phyloP scores from a whole-genome alignment of 805 yeast species.

The Kluyveromyces siamensis region DNA sequence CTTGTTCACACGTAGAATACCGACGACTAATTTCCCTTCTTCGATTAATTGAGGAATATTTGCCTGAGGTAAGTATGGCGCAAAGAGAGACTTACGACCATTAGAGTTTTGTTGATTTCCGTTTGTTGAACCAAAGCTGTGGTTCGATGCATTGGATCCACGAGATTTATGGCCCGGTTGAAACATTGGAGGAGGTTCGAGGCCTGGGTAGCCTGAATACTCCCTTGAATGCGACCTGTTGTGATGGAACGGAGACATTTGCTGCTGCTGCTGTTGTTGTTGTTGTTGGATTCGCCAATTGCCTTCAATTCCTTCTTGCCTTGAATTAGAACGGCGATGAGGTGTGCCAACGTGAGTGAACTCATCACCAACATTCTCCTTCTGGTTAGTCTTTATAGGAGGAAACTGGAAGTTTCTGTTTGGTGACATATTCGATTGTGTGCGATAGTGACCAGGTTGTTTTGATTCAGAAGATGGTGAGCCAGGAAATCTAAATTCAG shows the following conservation, averaged over 20 bases:
- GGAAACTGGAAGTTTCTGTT: constrained; percentile 59
- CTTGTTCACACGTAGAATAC: constrained; percentile 87
- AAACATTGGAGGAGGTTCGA: constrained; percentile 35
- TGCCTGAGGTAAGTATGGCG: constrained; percentile 92
- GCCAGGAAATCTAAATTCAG: constrained; percentile 26
- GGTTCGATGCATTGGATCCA: constrained; percentile 60
- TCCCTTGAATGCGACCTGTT: constrained; percentile 22
- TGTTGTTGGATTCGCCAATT: constrained; percentile 54
- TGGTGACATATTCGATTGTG: constrained; percentile 31
- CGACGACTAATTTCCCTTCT: constrained; percentile 89
- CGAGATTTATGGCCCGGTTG: constrained; percentile 77
- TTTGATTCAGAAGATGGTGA: constrained; percentile 14
- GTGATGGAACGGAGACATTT: constrained; percentile 29
- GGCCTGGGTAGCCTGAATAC: constrained; percentile 14
- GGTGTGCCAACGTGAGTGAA: constrained; percentile 21
- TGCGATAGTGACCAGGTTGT: constrained; percentile 16
- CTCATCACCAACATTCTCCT: constrained; percentile 22
- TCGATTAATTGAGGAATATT: constrained; percentile 80
- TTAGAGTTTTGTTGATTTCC: constrained; percentile 34
- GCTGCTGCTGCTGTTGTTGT: constrained; percentile 13
- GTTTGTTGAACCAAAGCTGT: constrained; percentile 32
- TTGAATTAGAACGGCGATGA: constrained; percentile 25
- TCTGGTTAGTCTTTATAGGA: constrained; percentile 26
- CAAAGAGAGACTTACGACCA: constrained; percentile 73
- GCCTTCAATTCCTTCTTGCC: constrained; percentile 36